Percentiles rank a stretch among this genome's conserved stretches.
phyloP scores from a whole-genome alignment of 257 asterid species.

The Nicotiana otophora region DNA sequence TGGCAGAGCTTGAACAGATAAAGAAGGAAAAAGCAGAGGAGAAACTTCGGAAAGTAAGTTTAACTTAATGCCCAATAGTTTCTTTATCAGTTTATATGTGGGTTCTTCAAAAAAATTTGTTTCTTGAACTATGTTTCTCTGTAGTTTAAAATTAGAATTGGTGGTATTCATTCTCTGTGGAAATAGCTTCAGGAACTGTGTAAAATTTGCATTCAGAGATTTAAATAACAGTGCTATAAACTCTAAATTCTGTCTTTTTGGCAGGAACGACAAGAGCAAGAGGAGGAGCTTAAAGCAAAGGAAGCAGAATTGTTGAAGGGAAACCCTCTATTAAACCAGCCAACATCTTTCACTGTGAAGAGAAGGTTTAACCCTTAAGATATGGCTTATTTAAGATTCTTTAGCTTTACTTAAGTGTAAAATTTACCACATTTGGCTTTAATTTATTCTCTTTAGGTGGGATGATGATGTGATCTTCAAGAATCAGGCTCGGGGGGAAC shows the following conservation, averaged over 20 bases:
- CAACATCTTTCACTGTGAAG: conserved; percentile 70
- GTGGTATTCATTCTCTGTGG: background rate
- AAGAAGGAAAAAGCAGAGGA: conserved; percentile 91
- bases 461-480: conserved; percentile 98
- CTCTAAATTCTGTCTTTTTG: conserved; percentile 7
- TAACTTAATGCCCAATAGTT: background rate
- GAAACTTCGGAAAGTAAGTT: conserved; percentile 67
- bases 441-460: conserved; percentile 47
- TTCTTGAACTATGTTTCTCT: background rate
- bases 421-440: background rate
- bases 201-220: background rate
- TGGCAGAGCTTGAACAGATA: conserved; percentile 88
- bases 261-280: conserved; percentile 66
- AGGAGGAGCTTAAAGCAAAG: conserved; percentile 75
- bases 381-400: background rate
- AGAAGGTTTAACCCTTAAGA: conserved; percentile 41
- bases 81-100: background rate
- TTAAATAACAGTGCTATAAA: background rate
- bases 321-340: conserved; percentile 72
- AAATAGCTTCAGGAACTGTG: background rate
- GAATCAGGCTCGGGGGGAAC: conserved; percentile 93
- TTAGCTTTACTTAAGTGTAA: background rate
- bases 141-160: background rate
- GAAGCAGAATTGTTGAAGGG: conserved; percentile 80
- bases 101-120: background rate